Evolutionary conservation across 768 basidiomycete genomes (phyloP).

Genomic region (Pulveroboletus sp.): DNA sequence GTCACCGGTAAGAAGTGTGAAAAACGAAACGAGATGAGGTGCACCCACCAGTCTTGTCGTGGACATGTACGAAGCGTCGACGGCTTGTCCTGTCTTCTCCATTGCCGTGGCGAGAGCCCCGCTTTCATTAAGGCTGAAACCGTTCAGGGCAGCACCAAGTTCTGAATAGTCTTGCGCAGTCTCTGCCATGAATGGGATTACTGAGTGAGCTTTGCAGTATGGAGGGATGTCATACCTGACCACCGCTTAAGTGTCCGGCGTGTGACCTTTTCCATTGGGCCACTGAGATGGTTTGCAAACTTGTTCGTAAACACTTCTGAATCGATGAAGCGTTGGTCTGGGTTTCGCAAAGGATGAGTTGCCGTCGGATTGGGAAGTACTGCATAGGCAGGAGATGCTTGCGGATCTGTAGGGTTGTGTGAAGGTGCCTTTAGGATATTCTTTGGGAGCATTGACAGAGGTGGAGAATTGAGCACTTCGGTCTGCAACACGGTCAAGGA

Average conservation of each 20-base stretch:
- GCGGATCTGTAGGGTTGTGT: conserved; percentile 86
- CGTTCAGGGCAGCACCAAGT: conserved; percentile 88
- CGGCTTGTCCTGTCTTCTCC: conserved; percentile 96
- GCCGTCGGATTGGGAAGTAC: conserved; percentile 88
- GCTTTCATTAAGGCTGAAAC: conserved; percentile 86
- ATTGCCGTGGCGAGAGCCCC: conserved; percentile 75
- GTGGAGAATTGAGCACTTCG: conserved; percentile 92
- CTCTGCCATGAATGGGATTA: conserved; percentile 42
- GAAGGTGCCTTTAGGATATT: conserved; percentile 95
- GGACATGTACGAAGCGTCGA: conserved; percentile 90
- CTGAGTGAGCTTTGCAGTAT: conserved; percentile 3
- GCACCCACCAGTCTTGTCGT: conserved; percentile 79
- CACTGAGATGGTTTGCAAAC: conserved; percentile 87
- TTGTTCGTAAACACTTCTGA: conserved; percentile 95
- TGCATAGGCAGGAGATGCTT: conserved; percentile 69
- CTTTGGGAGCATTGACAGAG: conserved; percentile 88
- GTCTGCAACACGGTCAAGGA: conserved; percentile 44
- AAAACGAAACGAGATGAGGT: not conserved
- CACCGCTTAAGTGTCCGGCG: conserved; percentile 90
- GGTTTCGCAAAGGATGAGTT: conserved; percentile 82
- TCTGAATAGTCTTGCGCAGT: conserved; percentile 86
- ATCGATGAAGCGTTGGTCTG: conserved; percentile 94
- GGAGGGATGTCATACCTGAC: conserved; percentile 60
- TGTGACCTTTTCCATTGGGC: conserved; percentile 96
- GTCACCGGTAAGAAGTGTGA: conserved; percentile 8